A percentile compares a stretch with the other conserved stretches of the same genome.
Evolutionary conservation across 2,329 filamentous ascomycete genomes (phyloP).

Genomic region (Fusarium sp.): DNA sequence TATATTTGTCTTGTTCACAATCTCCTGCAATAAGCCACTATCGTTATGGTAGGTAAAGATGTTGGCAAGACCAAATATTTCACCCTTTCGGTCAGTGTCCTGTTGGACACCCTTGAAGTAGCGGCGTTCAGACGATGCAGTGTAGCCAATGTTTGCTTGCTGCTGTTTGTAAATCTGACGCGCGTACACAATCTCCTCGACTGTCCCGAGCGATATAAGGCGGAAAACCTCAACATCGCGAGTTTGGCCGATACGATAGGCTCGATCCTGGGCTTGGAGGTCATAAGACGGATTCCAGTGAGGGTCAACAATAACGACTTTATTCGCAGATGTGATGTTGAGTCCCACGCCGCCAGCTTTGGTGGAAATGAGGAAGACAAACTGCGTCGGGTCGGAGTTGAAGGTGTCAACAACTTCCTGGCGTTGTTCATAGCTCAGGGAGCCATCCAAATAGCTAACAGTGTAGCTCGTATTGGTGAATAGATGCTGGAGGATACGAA

Average conservation of each 20-base stretch:
- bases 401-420: slow-evolving; percentile 86
- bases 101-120: slow-evolving; percentile 97
- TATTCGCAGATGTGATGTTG: slow-evolving; percentile 97
- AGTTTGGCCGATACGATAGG: slow-evolving; percentile 92
- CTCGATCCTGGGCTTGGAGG: slow-evolving; percentile 93
- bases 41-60: slow-evolving; percentile 84
- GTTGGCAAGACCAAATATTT: slow-evolving; percentile 91
- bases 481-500: slow-evolving; percentile 84
- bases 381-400: slow-evolving; percentile 85
- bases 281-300: slow-evolving; percentile 98
- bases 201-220: slow-evolving; percentile 87
- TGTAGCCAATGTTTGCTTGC: slow-evolving; percentile 97
- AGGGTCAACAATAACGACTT: slow-evolving; percentile 95
- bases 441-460: slow-evolving; percentile 88
- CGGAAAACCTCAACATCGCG: slow-evolving; percentile 96
- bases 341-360: slow-evolving; percentile 91
- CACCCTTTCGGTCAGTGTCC: slow-evolving; percentile 81
- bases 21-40: slow-evolving; percentile 85
- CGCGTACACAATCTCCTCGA: slow-evolving; percentile 97
- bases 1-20: slow-evolving; percentile 98
- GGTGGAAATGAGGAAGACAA: slow-evolving; percentile 95
- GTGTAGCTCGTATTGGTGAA: slow-evolving; percentile 91
- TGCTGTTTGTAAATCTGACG: slow-evolving; percentile 99
- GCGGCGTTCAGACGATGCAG: slow-evolving; percentile 86
- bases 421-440: slow-evolving; percentile 82